Percentiles rank a stretch among this genome's conserved stretches.
Conservation (phyloP, 306 rosid species). For the Phaseolus lunatus region DNA sequence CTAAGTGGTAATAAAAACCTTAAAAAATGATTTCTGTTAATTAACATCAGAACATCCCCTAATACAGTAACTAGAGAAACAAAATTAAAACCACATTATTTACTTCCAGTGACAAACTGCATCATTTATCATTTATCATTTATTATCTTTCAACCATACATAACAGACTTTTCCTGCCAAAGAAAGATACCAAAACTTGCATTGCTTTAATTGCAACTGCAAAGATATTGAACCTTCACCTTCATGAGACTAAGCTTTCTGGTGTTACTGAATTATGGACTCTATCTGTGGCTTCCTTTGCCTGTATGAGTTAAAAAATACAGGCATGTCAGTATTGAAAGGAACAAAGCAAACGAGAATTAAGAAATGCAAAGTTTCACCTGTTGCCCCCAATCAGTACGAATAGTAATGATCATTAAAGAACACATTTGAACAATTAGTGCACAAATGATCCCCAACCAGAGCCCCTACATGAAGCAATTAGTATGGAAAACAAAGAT, state of each 20-base stretch:
- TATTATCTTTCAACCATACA: neutral
- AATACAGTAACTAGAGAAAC: neutral
- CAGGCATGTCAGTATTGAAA: conserved; percentile 5
- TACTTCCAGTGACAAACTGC: neutral
- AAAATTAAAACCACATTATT: neutral
- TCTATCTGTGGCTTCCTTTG: conserved; percentile 64
- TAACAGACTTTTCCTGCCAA: neutral
- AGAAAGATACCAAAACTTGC: neutral
- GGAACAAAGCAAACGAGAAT: neutral
- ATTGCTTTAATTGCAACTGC: conserved; percentile 10
- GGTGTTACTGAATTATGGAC: conserved; percentile 50
- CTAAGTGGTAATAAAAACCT: too few relatives aligned
- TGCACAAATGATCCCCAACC: conserved; percentile 81
- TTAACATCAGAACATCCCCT: neutral
- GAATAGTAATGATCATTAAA: conserved; percentile 56
- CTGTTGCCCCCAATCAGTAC: conserved; percentile 75
- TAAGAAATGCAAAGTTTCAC: conserved; percentile 38
- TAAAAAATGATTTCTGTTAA: too few relatives aligned
- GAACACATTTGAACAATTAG: conserved; percentile 64
- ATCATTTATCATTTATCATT: neutral
- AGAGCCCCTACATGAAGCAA: conserved; percentile 59
- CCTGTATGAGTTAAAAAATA: conserved; percentile 38
- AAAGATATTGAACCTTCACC: conserved; percentile 11
- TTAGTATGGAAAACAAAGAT: neutral
- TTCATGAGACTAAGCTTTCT: conserved; percentile 43